Evolutionary conservation across 345 rosid species (phyloP).

Genomic region (Gossypium turneri): DNA sequence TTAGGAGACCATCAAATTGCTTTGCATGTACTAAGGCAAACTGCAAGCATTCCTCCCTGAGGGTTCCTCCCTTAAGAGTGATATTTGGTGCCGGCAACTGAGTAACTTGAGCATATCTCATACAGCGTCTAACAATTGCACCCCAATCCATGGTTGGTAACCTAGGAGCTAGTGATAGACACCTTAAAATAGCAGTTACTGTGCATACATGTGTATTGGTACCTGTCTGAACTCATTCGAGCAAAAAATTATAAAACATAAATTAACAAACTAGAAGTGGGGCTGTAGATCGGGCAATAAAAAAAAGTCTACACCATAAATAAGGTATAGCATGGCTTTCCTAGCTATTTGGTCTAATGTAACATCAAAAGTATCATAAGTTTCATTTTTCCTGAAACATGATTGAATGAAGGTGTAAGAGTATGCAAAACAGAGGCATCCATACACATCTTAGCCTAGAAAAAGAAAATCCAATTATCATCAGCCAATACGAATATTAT

Average conservation of each 20-base stretch:
- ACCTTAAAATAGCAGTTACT: slow-evolving; percentile 53
- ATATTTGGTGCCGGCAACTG: slow-evolving; percentile 32
- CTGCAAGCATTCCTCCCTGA: slow-evolving; percentile 65
- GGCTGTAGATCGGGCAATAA: neutral
- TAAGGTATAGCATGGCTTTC: neutral
- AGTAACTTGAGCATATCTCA: slow-evolving; percentile 56
- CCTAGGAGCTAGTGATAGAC: slow-evolving; percentile 78
- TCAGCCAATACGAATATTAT: neutral
- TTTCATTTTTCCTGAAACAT: neutral
- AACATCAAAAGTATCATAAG: neutral
- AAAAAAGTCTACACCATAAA: neutral
- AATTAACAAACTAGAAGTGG: slow-evolving; percentile 1
- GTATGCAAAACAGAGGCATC: neutral
- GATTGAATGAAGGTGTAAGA: neutral
- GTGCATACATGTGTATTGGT: slow-evolving; percentile 27
- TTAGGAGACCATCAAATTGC: slow-evolving; percentile 56
- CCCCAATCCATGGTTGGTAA: slow-evolving; percentile 85
- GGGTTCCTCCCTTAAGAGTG: slow-evolving; percentile 34
- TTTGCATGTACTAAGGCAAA: slow-evolving; percentile 70
- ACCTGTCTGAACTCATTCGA: slow-evolving; percentile 41
- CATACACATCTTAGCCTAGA: neutral
- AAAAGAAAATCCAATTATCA: neutral
- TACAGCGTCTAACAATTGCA: slow-evolving; percentile 65
- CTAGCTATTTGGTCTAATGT: slow-evolving; percentile 4
- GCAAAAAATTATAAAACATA: neutral